phyloP scores from a whole-genome alignment of 306 rosid genomes.

The Vigna mungo region DNA sequence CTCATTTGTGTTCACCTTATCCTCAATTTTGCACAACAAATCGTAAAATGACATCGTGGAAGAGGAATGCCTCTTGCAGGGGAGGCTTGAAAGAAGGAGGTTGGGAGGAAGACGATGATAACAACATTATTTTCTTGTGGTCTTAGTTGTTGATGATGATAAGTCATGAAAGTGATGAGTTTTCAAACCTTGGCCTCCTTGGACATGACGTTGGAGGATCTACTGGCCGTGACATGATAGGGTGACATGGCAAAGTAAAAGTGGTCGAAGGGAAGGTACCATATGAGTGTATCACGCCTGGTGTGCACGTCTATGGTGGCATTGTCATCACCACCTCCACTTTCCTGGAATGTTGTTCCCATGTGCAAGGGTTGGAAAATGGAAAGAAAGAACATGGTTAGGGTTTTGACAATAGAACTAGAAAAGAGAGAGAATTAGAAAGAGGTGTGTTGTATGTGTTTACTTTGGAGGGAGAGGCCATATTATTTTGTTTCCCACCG shows the following conservation, averaged over 20 bases:
- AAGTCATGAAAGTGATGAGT: conserved; percentile 36
- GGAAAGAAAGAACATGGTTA: neutral
- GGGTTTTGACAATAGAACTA: conserved; percentile 12
- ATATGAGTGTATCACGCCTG: conserved; percentile 65
- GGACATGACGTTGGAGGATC: conserved; percentile 91
- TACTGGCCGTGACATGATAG: conserved; percentile 69
- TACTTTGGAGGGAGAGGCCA: conserved; percentile 15
- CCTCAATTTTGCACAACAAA: conserved; percentile 16
- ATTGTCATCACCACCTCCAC: conserved; percentile 49
- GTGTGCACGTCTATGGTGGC: conserved; percentile 61
- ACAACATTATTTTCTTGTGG: conserved; percentile 20
- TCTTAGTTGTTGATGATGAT: neutral
- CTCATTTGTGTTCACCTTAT: neutral
- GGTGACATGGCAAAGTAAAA: conserved; percentile 90
- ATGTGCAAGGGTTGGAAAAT: conserved; percentile 7
- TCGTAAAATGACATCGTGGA: conserved; percentile 43
- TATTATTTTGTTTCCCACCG: neutral
- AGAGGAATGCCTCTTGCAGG: conserved; percentile 51
- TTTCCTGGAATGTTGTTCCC: conserved; percentile 49
- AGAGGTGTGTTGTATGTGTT: neutral
- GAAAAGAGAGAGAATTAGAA: neutral
- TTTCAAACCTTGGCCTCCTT: conserved; percentile 89
- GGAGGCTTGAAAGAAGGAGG: conserved; percentile 50
- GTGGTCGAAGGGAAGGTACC: conserved; percentile 85
- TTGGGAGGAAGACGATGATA: neutral